Evolutionary conservation across 2,329 filamentous ascomycete genomes (phyloP).

Genomic region (Calonectria multiphialidica): DNA sequence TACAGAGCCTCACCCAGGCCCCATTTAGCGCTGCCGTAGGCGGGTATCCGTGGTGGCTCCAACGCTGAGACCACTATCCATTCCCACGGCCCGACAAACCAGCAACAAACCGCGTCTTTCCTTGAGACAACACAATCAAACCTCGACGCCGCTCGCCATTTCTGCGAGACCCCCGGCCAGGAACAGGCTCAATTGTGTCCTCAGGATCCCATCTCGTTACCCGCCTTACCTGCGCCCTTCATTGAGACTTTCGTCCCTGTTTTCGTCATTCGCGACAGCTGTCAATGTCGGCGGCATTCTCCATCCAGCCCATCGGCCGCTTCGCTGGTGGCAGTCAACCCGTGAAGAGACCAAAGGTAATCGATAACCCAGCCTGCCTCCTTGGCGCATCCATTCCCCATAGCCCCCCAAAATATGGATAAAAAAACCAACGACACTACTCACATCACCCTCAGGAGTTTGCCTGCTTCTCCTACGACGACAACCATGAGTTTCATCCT

Average conservation of each 20-base stretch:
- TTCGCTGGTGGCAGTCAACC: constrained; percentile 77
- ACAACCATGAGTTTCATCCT: constrained; percentile 80
- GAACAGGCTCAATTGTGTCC: not conserved
- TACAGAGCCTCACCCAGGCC: not conserved
- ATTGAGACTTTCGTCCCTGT: not conserved
- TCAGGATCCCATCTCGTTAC: not conserved
- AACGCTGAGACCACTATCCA: constrained; percentile 10
- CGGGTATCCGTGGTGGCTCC: not conserved
- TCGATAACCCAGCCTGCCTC: not conserved
- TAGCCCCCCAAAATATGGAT: not conserved
- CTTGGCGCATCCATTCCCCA: not conserved
- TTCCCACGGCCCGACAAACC: not conserved
- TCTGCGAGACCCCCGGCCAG: not conserved
- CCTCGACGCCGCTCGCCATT: not conserved
- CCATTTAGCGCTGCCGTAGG: not conserved
- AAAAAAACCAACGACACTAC: not conserved
- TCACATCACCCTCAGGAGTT: constrained; percentile 74
- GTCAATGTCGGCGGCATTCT: constrained; percentile 60
- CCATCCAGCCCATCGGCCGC: constrained; percentile 76
- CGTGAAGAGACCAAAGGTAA: constrained; percentile 80
- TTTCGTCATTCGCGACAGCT: not conserved
- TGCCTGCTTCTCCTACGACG: constrained; percentile 92
- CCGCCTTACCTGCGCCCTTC: not conserved
- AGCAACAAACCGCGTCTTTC: not conserved
- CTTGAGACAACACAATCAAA: not conserved